Evolutionary conservation across 148 eudicot genomes (phyloP), one percentile per base, ranked within the genome.

Genomic region (Vaccinium corymbosum): DNA sequence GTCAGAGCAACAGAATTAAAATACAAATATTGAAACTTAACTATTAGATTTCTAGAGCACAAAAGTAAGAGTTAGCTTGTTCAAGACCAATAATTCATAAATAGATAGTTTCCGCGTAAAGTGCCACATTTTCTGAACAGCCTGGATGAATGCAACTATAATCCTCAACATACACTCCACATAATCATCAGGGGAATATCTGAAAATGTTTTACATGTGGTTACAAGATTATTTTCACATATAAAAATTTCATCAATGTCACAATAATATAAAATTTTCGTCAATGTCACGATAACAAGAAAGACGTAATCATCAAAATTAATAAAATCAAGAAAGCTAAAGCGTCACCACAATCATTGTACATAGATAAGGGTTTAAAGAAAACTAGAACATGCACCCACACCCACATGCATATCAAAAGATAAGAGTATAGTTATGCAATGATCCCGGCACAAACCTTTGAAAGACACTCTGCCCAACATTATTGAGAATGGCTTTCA

Each of bases 401-500:
- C 82, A 80, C 46, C 48, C 16, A 61, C 22, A 46, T 42, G 7
- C n/a, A 80, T 10, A 25, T 66, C 32, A 66, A 22, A 66, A 66
- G 71, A 38, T 29, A 55, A 55, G 29, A 7, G 32, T 16, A 46
- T 2, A 77, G 50, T 56, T 64, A 29, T 52, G 66, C 12, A 83
- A 62, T 83, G 49, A 27, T 20, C n/a, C 64, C 72, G 80, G 76
- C 78, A 82, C 27, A 83, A 79, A 97, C 99, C 98, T 97, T 76
- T 92, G 92, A 70, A 97, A 84, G 52, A 97, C 66, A 88, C 92
- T 94, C 88, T 97, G 94, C 71, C 96, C 98, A 70, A 92, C 95
- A 86, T 90, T 93, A 85, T 93, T 98, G 42, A 94, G 95, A 87
- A 94, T 97, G 71, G 89, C 92, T 89, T 93, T 97, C 38, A 97